A percentile compares a stretch with the other conserved stretches of the same genome.
phyloP scores from a whole-genome alignment of 78 protist species.

The Dictyostelium intermedium region DNA sequence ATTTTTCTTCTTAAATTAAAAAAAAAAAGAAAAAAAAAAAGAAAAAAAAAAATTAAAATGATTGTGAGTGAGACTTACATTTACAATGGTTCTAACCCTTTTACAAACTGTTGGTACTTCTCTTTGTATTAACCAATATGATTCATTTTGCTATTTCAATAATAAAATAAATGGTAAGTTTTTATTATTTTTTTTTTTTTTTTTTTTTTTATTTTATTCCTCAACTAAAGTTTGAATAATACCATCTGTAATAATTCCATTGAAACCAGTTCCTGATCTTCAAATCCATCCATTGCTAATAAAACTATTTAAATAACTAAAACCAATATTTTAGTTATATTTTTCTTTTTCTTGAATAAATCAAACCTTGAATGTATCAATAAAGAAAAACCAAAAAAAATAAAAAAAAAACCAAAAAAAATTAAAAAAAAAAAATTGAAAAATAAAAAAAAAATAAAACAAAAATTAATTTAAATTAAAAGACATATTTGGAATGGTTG shows the following conservation, averaged over 20 bases:
- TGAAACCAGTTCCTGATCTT: slow-evolving; percentile 1
- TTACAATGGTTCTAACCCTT: slow-evolving; percentile 54
- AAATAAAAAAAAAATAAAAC: not conserved
- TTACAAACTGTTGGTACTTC: slow-evolving; percentile 64
- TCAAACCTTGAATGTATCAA: not conserved
- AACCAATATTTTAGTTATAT: not conserved
- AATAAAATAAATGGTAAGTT: not conserved
- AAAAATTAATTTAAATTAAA: no score
- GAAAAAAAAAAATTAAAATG: not conserved
- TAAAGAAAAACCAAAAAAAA: not conserved
- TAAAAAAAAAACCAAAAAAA: not conserved
- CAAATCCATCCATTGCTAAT: not conserved
- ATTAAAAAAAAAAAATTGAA: not conserved
- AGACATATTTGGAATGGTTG: not conserved
- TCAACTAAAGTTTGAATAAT: not conserved
- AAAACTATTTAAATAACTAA: not conserved
- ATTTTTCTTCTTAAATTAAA: no score
- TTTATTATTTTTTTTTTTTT: no score
- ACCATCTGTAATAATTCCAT: slow-evolving; percentile 23
- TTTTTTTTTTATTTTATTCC: not conserved
- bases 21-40: not conserved
- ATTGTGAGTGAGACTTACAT: slow-evolving; percentile 8
- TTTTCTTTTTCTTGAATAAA: not conserved
- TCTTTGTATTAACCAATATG: slow-evolving; percentile 62
- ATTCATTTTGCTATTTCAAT: slow-evolving; percentile 33